phyloP scores from a whole-genome alignment of 306 rosid genomes.

The Quercus variabilis region DNA sequence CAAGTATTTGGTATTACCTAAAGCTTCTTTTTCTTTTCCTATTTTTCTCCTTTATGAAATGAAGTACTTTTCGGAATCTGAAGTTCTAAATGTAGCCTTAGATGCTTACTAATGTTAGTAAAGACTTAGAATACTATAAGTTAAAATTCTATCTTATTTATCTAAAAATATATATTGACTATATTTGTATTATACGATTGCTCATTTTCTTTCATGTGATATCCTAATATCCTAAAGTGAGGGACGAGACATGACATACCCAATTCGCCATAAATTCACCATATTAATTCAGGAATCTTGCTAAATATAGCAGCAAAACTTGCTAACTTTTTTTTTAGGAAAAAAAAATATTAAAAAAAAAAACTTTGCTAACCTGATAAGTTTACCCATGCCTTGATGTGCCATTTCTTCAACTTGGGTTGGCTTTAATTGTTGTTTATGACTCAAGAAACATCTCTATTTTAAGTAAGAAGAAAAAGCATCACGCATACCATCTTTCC shows the following conservation, averaged over 20 bases:
- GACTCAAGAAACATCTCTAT: background rate
- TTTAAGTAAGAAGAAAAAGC: background rate
- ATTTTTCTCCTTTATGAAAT: background rate
- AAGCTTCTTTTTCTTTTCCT: background rate
- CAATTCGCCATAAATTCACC: background rate
- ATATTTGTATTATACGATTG: background rate
- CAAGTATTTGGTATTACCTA: background rate
- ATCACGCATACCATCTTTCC: slow-evolving; percentile 27
- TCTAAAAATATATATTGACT: background rate
- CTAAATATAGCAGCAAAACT: background rate
- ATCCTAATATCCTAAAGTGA: background rate
- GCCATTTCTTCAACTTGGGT: background rate
- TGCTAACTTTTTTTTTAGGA: background rate
- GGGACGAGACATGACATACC: background rate
- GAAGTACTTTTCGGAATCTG: background rate
- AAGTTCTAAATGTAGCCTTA: background rate
- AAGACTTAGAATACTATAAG: background rate
- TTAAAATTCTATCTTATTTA: too few species aligned
- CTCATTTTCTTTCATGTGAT: background rate
- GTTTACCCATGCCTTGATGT: slow-evolving; percentile 2
- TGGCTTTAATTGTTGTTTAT: background rate
- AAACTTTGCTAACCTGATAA: too few species aligned
- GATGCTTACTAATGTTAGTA: background rate
- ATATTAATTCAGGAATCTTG: background rate
- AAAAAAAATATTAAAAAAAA: too few species aligned